Conservation (phyloP, 2,329 filamentous ascomycete genomes). For the Neurospora crassa region DNA sequence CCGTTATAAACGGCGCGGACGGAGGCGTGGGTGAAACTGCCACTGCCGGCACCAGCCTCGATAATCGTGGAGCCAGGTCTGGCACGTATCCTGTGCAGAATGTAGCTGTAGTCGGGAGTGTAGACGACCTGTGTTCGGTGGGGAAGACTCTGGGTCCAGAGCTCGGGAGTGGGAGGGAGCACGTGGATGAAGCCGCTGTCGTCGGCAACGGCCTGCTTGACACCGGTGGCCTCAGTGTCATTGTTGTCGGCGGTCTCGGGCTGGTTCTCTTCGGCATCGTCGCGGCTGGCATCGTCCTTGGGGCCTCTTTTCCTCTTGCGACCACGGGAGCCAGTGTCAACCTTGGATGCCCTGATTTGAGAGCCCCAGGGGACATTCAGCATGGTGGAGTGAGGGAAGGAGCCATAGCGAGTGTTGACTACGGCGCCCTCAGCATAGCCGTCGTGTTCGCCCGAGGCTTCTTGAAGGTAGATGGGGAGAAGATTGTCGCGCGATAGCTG, state of each 20-base stretch:
- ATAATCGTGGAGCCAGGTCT: slow-evolving; percentile 65
- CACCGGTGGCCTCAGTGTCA: slow-evolving; percentile 19
- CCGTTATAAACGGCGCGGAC: slow-evolving; percentile 68
- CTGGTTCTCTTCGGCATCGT: slow-evolving; percentile 7
- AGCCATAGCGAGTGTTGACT: slow-evolving; percentile 89
- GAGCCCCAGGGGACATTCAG: slow-evolving; percentile 80
- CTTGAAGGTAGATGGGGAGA: slow-evolving; percentile 61
- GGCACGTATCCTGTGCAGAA: slow-evolving; percentile 66
- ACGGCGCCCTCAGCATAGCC: slow-evolving; percentile 70
- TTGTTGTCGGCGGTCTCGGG: not conserved
- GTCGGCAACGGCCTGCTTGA: slow-evolving; percentile 43
- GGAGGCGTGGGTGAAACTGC: slow-evolving; percentile 75
- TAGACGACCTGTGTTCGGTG: slow-evolving; percentile 83
- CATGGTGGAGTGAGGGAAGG: slow-evolving; percentile 71
- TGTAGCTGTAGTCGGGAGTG: slow-evolving; percentile 78
- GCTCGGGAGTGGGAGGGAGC: slow-evolving; percentile 68
- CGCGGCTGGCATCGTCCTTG: slow-evolving; percentile 28
- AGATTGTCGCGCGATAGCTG: slow-evolving; percentile 83
- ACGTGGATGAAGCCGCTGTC: slow-evolving; percentile 68
- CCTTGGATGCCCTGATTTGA: slow-evolving; percentile 79
- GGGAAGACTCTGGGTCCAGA: slow-evolving; percentile 72
- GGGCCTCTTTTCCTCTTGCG: slow-evolving; percentile 49
- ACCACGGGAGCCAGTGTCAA: slow-evolving; percentile 85
- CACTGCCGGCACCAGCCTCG: slow-evolving; percentile 73
- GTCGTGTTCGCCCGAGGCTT: slow-evolving; percentile 51